Evolutionary conservation across 2,329 filamentous ascomycete genomes (phyloP), one percentile per base, ranked within the genome.

Genomic region (Botryotinia convoluta): DNA sequence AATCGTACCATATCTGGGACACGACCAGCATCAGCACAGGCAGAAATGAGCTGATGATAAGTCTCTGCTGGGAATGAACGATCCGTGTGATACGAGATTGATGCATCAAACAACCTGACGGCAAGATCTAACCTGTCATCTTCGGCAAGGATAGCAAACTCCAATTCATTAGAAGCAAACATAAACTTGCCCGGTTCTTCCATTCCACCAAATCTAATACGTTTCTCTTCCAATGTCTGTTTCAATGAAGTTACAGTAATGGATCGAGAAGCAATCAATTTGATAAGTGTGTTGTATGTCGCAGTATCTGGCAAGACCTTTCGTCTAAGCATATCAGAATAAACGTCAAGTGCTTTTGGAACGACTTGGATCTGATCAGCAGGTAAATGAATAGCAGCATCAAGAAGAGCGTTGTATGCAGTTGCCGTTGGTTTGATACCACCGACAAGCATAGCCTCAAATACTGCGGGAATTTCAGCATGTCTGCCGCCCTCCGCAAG

Each of bases 251-350:
- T 87, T 12, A 95, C 91, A 80, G 97, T 92, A 64, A 97, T 86
- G 57, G 94, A 94, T 76, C 94, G 91, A 22, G 90, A 88, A 29
- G 95, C 92, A 70, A 99, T 86, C 57, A 98, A 86, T 73, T 92
- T 90, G 72, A 99, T 92, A 29, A 99, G 86, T 48, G 94, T 94
- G 80, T 94, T 90, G 83, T 97, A 98, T 0, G 95, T 98, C 73
- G 92, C 89, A 71, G 91, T 90, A 81, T 98, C 92, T 12, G 95
- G 95, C 32, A 88, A 84, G 37, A 98, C 91, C 78, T 91, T 92
- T 76, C 95, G 92, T 77, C 92, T 90, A 78, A 97, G 90, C 96
- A 99, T 98, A 81, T 98, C 95, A 26, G 94, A 92, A 82, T 98
- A 99, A 70, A 99, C 93, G 84, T 97, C 95, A 70, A 98, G 87